Evolutionary conservation across 2,329 filamentous ascomycete species (phyloP), one percentile per base, ranked within the genome.

Genomic region (Xylariaceae sp.): DNA sequence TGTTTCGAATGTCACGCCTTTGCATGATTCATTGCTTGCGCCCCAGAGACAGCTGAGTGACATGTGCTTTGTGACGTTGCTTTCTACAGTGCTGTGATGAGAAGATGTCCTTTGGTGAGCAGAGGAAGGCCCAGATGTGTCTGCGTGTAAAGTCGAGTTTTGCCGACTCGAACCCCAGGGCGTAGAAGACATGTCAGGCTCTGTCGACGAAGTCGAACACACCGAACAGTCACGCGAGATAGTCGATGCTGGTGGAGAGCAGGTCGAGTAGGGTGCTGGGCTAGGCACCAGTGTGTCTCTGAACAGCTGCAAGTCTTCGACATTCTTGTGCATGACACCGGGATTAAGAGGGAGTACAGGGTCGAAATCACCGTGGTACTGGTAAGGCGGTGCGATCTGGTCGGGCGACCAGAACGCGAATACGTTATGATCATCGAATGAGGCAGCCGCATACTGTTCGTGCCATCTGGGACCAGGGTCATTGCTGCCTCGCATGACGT

Each of bases 11-110:
- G 70, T 70, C 0, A 69, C 62, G 5, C 71, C 70, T 1, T 66
- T 59, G 47, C 77, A 79, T 5, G 62, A 63, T 5, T 64, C 66
- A 2, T 62, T 58, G 18, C 69, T 13, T 42, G 37, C 67, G 1
- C 69, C 70, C 77, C 77, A 79, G 55, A 73, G 72, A 62, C 77
- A 79, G 1, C 70, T 64, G 58, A 77, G 68, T 1, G 66, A 67
- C 56, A 75, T 47, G 11, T 55, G 13, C 13, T 42, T 18, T 13
- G 18, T 5, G 11, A 4, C 13, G 64, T 34, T 60, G 51, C 7
- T 59, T 44, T 9, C 15, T 13, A 53, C 13, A 45, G n/a, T 34
- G 37, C 56, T 53, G 23, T 17, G 11, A 6, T 15, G 8, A 30
- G 57, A 2, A 13, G 8, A 53, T 2, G 35, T n/a, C 23, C 23